Evolutionary conservation across 495 filamentous ascomycete species (phyloP).

Genomic region (Trichoderma gamsii): DNA sequence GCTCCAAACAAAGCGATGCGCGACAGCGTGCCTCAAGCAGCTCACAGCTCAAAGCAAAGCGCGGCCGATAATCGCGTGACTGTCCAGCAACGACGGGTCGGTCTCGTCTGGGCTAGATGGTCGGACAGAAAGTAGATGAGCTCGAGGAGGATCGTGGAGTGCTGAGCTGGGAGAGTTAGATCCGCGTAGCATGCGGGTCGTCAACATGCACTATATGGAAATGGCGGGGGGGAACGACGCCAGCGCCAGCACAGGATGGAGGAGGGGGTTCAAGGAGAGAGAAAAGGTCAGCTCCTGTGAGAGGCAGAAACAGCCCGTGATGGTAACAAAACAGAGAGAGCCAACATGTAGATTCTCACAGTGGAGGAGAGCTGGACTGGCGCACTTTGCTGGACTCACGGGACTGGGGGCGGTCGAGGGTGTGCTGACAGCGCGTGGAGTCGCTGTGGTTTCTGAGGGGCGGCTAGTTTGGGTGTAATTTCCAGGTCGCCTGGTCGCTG

Average conservation of each 20-base stretch:
- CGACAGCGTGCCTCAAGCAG: neutral
- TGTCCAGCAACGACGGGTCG: neutral
- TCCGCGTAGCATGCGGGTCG: constrained; percentile 8
- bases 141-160: constrained; percentile 6
- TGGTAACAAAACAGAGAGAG: neutral
- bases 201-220: neutral
- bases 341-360: neutral
- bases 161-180: constrained; percentile 6
- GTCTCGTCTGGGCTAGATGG: neutral
- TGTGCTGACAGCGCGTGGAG: constrained; percentile 13
- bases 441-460: constrained; percentile 13
- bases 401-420: constrained; percentile 3
- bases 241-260: constrained; percentile 3
- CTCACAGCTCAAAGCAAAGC: neutral
- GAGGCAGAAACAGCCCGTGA: neutral
- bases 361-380: constrained; percentile 9
- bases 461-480: constrained; percentile 12
- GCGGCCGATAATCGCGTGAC: neutral
- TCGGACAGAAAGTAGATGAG: neutral
- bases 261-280: neutral
- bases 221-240: neutral
- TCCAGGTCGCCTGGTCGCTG: constrained; percentile 6
- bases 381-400: constrained; percentile 14
- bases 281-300: neutral
- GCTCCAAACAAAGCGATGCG: constrained; percentile 7